Evolutionary conservation across 306 rosid genomes (phyloP).

Genomic region (Cicer bijugum): DNA sequence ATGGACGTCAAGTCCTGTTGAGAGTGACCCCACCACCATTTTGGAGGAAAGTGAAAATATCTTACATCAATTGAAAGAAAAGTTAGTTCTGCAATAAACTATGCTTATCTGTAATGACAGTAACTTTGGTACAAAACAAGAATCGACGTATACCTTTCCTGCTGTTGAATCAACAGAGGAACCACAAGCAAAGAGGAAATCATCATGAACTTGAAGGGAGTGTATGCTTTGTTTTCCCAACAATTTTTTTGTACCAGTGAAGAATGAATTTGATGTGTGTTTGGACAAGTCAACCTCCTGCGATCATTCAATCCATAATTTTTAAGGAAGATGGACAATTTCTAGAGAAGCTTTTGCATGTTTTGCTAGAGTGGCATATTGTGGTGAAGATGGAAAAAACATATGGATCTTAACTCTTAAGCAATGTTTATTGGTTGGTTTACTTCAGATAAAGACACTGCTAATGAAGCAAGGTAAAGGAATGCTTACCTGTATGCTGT

Average conservation of each 20-base stretch:
- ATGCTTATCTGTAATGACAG: neutral
- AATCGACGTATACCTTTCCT: conserved; percentile 63
- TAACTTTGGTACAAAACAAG: conserved; percentile 24
- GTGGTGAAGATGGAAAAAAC: conserved; percentile 32
- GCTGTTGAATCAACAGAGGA: conserved; percentile 77
- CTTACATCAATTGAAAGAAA: conserved; percentile 43
- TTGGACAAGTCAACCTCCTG: conserved; percentile 86
- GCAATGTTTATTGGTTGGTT: conserved; percentile 14
- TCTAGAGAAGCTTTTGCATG: conserved; percentile 28
- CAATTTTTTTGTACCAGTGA: conserved; percentile 77
- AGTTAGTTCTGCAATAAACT: conserved; percentile 22
- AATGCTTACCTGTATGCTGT: conserved; percentile 69
- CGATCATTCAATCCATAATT: conserved; percentile 30
- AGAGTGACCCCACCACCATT: conserved; percentile 68
- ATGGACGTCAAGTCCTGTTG: conserved; percentile 75
- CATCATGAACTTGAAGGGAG: conserved; percentile 73
- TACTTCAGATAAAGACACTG: conserved; percentile 24
- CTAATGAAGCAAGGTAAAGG: conserved; percentile 24
- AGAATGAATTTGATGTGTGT: conserved; percentile 64
- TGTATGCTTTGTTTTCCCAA: conserved; percentile 79
- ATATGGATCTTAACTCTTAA: conserved; percentile 26
- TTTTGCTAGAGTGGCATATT: conserved; percentile 4
- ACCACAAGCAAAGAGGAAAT: conserved; percentile 67
- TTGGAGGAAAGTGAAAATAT: conserved; percentile 68
- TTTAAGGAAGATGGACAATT: conserved; percentile 30